Conservation (phyloP, 345 rosid genomes). For the Dovyalis caffra region DNA sequence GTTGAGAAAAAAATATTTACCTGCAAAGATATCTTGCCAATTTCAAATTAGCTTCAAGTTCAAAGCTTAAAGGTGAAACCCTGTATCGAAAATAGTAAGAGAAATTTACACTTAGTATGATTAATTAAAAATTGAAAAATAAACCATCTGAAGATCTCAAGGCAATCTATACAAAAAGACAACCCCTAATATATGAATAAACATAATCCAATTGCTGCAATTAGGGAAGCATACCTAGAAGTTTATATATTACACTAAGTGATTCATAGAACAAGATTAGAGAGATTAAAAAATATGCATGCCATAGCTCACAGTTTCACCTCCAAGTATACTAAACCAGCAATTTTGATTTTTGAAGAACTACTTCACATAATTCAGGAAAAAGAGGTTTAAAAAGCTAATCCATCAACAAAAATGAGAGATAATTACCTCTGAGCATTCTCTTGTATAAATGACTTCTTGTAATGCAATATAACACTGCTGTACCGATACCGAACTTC, state of each 20-base stretch:
- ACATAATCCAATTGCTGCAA: background rate
- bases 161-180: background rate
- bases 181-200: background rate
- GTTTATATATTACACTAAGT: background rate
- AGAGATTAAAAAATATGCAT: background rate
- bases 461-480: conserved; percentile 77
- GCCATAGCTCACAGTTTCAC: background rate
- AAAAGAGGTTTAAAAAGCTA: background rate
- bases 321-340: background rate
- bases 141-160: background rate
- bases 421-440: conserved; percentile 73
- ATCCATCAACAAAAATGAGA: background rate
- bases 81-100: conserved; percentile 42
- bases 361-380: background rate
- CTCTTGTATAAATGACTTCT: conserved; percentile 92
- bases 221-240: background rate
- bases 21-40: conserved; percentile 97
- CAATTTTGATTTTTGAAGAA: background rate
- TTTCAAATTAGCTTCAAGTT: conserved; percentile 91
- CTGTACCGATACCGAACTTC: conserved; percentile 79
- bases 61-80: conserved; percentile 97
- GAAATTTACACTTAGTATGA: conserved; percentile 15
- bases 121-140: background rate
- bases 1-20: conserved; percentile 30
- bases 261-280: background rate